These are phyloP conservation scores for Stagonosporopsis vannaccii DNA, from an alignment of 2,329 filamentous ascomycete species.

Conservation along the genomic window DNA sequence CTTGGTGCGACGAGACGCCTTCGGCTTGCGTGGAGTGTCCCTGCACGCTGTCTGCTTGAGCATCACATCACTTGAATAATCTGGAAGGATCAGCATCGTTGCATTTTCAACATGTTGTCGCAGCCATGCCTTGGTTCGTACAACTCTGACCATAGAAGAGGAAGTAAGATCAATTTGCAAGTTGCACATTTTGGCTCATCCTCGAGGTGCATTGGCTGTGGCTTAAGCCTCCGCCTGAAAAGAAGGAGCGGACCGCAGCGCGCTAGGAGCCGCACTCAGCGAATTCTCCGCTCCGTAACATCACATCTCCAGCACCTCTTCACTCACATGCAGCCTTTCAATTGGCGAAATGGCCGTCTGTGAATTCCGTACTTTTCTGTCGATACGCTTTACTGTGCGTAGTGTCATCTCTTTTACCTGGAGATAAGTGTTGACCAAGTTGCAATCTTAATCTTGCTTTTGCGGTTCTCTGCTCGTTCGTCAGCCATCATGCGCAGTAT, in stretches of 20 bases:
- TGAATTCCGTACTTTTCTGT: background rate
- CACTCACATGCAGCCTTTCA: background rate
- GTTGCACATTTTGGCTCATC: background rate
- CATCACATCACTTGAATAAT: background rate
- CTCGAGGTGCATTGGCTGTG: background rate
- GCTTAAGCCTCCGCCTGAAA: background rate
- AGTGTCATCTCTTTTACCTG: no score
- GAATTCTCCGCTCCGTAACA: conserved; percentile 1
- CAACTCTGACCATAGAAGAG: no score
- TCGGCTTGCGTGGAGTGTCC: background rate
- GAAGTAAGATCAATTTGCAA: background rate
- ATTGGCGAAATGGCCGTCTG: background rate
- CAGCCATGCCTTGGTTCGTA: background rate
- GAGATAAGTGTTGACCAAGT: background rate
- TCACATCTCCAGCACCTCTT: background rate
- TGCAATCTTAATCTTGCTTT: background rate
- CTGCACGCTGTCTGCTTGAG: background rate
- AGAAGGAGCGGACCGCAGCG: conserved; percentile 5
- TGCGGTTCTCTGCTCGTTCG: background rate
- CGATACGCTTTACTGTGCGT: background rate
- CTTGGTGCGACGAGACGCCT: background rate
- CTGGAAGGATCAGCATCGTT: no score
- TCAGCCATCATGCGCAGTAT: background rate
- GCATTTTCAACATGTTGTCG: background rate
- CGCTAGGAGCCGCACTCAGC: conserved; percentile 1